Percentiles rank a stretch among this genome's conserved stretches.
Conservation (phyloP, 495 filamentous ascomycete genomes). For the Staphylotrichum tortipilum region DNA sequence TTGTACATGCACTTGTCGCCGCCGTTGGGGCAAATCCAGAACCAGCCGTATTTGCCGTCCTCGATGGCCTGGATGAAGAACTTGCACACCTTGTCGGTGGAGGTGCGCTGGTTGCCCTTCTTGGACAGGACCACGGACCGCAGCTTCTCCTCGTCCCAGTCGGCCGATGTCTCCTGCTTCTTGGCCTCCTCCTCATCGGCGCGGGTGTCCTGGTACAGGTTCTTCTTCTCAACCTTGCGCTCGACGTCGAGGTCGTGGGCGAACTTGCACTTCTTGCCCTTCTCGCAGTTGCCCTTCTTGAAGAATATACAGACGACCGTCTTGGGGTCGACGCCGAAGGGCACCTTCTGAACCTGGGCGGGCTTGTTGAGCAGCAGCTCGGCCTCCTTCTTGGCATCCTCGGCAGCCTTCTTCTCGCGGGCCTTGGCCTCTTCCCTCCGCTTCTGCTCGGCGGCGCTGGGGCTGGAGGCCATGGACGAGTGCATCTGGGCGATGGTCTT, state of each 20-base stretch:
- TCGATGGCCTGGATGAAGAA: slow-evolving; percentile 97
- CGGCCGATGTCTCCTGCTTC: slow-evolving; percentile 85
- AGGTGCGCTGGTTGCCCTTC: slow-evolving; percentile 92
- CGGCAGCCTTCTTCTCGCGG: slow-evolving; percentile 73
- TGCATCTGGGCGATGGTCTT: slow-evolving; percentile 77
- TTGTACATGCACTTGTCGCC: slow-evolving; percentile 98
- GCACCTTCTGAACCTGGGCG: slow-evolving; percentile 89
- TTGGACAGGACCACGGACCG: slow-evolving; percentile 84
- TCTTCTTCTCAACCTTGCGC: slow-evolving; percentile 85
- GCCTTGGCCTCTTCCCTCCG: slow-evolving; percentile 80
- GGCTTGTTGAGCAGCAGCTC: slow-evolving; percentile 85
- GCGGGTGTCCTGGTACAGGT: slow-evolving; percentile 81
- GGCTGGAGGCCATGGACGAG: slow-evolving; percentile 55
- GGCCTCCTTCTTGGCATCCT: slow-evolving; percentile 69
- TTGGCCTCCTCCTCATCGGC: slow-evolving; percentile 67
- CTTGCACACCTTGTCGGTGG: slow-evolving; percentile 98
- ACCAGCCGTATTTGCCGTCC: slow-evolving; percentile 98
- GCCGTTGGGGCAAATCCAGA: slow-evolving; percentile 95
- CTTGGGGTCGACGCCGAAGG: slow-evolving; percentile 97
- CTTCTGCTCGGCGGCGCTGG: slow-evolving; percentile 74
- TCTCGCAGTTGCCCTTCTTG: slow-evolving; percentile 96
- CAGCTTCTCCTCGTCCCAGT: slow-evolving; percentile 97
- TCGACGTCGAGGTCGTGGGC: slow-evolving; percentile 83
- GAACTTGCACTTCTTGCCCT: slow-evolving; percentile 97
- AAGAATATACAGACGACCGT: slow-evolving; percentile 93